Evolutionary conservation across 805 yeast species (phyloP), one percentile per base, ranked within the genome.

Genomic region (Ogataea siamensis): DNA sequence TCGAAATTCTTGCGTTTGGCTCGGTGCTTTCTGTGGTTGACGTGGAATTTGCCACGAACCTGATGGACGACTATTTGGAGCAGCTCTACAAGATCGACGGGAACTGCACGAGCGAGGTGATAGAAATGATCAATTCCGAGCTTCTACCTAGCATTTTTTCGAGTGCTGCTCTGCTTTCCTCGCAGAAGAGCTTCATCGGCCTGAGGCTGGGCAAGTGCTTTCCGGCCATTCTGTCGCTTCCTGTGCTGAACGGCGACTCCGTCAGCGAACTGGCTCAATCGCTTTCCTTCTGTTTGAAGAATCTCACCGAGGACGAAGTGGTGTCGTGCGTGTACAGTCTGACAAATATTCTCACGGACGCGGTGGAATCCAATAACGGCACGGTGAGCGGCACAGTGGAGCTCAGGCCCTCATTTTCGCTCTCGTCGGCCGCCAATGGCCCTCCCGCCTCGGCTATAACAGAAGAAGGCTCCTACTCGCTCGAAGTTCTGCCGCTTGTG

Each of bases 321-420:
- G 85, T 88, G 7, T 81, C 95, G 6, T 75, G 91, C 1, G 78
- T 93, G 35, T 93, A 93, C 62, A 80, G 94, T 0, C 69, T 91
- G 46, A 78, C 85, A 13, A 93, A 93, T 56, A 59, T 84, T 42
- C 63, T 91, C 21, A 35, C 74, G 70, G 37, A 80, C 73, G 31
- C 47, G 3, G 25, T 25, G 7, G 37, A 40, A 4, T 28, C 36
- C 10, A 34, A 50, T 54, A 25, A 32, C 17, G 43, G 45, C 2
- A 21, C 34, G n/a, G 14, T 34, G n/a, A 40, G 35, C 12, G 40
- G 38, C 15, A 71, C 60, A 35, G 65, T 42, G 16, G 46, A 36
- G 17, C 21, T 43, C 3, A 44, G 46, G 29, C 41, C 46, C 1
- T 43, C 46, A 7, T 33, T 36, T 15, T 40, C 47, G 7, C 36